Conservation (phyloP, 2,329 filamentous ascomycete species). For the Hymenoscyphus fructigenus region DNA sequence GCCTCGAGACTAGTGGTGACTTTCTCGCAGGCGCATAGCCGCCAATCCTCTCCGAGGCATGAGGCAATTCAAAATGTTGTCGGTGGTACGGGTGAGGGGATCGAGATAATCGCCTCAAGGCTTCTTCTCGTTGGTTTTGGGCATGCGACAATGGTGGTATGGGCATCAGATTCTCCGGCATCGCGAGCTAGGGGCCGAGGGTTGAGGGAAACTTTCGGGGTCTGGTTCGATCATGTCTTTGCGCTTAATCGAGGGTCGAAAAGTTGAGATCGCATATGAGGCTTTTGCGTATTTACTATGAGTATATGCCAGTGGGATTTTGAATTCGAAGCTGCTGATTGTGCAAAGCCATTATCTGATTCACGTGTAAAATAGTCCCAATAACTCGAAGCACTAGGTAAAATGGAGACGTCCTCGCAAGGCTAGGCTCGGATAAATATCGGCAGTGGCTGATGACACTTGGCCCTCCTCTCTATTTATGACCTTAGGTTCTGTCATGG, state of each 20-base stretch:
- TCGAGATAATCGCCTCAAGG: slow-evolving; percentile 40
- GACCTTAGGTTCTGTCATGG: too few species aligned
- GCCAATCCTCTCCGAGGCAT: slow-evolving; percentile 45
- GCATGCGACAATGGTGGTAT: slow-evolving; percentile 24
- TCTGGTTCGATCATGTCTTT: slow-evolving; percentile 27
- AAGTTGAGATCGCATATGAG: neutral
- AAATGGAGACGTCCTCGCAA: neutral
- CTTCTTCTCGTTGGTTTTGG: slow-evolving; percentile 28
- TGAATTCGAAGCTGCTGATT: slow-evolving; percentile 7
- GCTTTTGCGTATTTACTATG: neutral
- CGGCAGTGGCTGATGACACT: too few species aligned
- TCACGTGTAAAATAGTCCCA: slow-evolving; percentile 1
- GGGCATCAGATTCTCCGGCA: slow-evolving; percentile 31
- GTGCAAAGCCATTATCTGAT: slow-evolving; percentile 21
- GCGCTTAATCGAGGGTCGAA: neutral
- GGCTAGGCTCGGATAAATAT: neutral
- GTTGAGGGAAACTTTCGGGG: slow-evolving; percentile 18
- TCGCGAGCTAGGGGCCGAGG: slow-evolving; percentile 24
- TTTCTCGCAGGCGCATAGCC: slow-evolving; percentile 26
- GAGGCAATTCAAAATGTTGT: slow-evolving; percentile 54
- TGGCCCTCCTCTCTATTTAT: too few species aligned
- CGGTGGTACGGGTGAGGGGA: slow-evolving; percentile 69
- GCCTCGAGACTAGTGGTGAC: slow-evolving; percentile 31
- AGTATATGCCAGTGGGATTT: neutral
- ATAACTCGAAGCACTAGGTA: neutral